Evolutionary conservation across 768 basidiomycete genomes (phyloP).

Genomic region (Suillus placidus): DNA sequence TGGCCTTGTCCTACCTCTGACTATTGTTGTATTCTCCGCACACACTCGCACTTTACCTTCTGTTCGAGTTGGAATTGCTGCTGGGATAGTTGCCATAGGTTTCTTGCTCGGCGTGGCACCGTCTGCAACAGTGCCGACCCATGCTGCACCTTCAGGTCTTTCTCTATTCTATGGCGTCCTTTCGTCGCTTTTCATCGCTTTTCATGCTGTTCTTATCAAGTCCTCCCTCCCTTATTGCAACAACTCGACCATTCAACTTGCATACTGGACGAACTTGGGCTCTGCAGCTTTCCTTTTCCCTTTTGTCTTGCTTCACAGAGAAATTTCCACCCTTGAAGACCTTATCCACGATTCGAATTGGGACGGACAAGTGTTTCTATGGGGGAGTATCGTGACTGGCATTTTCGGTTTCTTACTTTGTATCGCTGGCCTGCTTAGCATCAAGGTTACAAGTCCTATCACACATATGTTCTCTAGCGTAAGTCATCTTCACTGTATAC

Average conservation of each 20-base stretch:
- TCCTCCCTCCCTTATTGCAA: slow-evolving; percentile 65
- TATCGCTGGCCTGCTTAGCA: slow-evolving; percentile 75
- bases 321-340: slow-evolving; percentile 44
- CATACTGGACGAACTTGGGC: slow-evolving; percentile 79
- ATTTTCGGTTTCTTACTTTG: slow-evolving; percentile 83
- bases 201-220: slow-evolving; percentile 79
- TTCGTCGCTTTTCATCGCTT: slow-evolving; percentile 74
- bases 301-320: slow-evolving; percentile 60
- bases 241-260: slow-evolving; percentile 72
- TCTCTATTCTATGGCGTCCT: slow-evolving; percentile 71
- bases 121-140: slow-evolving; percentile 43
- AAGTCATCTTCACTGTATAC: slow-evolving; percentile 32
- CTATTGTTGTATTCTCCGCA: slow-evolving; percentile 70
- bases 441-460: slow-evolving; percentile 81
- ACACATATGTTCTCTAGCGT: slow-evolving; percentile 87
- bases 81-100: slow-evolving; percentile 66
- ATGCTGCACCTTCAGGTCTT: slow-evolving; percentile 51
- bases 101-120: slow-evolving; percentile 80
- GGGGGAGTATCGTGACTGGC: slow-evolving; percentile 71
- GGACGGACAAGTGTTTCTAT: slow-evolving; percentile 57
- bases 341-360: slow-evolving; percentile 45
- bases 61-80: slow-evolving; percentile 56
- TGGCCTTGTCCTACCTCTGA: slow-evolving; percentile 81
- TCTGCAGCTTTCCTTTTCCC: slow-evolving; percentile 68
- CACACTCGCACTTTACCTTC: slow-evolving; percentile 59